Evolutionary conservation across 1,284 basidiomycete genomes (phyloP).

Genomic region (Cutaneotrichosporon dermatis): DNA sequence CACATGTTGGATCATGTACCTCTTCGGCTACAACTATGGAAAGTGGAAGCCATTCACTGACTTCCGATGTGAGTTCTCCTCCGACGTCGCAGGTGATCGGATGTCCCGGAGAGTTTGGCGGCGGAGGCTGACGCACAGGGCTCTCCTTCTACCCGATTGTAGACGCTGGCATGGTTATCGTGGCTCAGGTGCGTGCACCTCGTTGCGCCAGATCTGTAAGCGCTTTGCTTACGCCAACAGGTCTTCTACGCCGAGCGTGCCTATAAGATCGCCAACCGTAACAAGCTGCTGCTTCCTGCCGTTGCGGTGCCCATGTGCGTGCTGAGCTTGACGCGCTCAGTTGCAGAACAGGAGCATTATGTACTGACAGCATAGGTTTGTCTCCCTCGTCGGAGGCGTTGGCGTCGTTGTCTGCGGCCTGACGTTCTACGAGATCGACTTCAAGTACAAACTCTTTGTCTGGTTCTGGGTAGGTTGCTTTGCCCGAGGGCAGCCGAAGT

Average conservation of each 20-base stretch:
- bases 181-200: constrained; percentile 4
- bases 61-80: constrained; percentile 7
- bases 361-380: background rate
- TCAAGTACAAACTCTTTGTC: constrained; percentile 6
- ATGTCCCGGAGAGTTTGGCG: background rate
- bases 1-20: constrained; percentile 7
- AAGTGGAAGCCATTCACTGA: constrained; percentile 6
- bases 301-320: constrained; percentile 4
- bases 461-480: constrained; percentile 10
- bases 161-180: constrained; percentile 10
- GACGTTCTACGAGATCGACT: background rate
- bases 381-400: constrained; percentile 11
- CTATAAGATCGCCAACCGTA: constrained; percentile 14
- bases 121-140: constrained; percentile 4
- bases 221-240: constrained; percentile 4
- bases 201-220: background rate
- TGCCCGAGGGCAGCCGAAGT: too few relatives aligned
- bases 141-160: constrained; percentile 15
- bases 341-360: too few relatives aligned
- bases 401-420: constrained; percentile 7
- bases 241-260: constrained; percentile 21
- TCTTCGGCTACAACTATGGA: constrained; percentile 18
- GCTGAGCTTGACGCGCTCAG: background rate
- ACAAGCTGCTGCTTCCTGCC: constrained; percentile 3
- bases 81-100: too few relatives aligned